Evolutionary conservation across 139 green algal genomes (phyloP).

Genomic region (Chlamydomonas sp.): DNA sequence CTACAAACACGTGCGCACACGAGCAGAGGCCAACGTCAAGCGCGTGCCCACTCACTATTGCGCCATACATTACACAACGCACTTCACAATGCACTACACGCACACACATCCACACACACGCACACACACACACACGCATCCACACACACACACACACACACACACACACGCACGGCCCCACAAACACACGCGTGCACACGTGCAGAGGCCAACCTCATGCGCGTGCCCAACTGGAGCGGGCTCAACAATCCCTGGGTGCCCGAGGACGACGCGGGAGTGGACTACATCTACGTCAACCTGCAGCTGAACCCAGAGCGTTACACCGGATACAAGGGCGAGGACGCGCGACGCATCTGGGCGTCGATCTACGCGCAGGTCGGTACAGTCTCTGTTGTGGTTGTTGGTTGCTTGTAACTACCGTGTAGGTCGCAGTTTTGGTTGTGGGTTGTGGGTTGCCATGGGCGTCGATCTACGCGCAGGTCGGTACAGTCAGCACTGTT

Average conservation of each 20-base stretch:
- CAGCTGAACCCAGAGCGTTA: slow-evolving; percentile 86
- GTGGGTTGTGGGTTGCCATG: no score
- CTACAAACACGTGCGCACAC: neutral
- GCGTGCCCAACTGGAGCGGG: slow-evolving; percentile 53
- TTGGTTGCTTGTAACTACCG: no score
- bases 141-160: neutral
- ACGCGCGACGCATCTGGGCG: slow-evolving; percentile 82
- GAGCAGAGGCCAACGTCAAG: neutral
- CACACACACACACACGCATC: neutral
- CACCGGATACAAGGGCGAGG: slow-evolving; percentile 68
- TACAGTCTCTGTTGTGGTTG: no score
- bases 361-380: slow-evolving; percentile 90
- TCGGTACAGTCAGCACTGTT: no score
- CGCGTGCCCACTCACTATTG: neutral
- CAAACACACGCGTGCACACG: neutral
- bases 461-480: no score
- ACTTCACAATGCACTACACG: no score
- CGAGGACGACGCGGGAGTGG: slow-evolving; percentile 58
- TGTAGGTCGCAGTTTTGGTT: no score
- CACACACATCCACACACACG: neutral
- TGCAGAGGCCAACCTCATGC: neutral
- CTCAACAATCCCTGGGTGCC: slow-evolving; percentile 92
- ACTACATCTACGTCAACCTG: slow-evolving; percentile 92
- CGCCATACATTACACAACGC: no score
- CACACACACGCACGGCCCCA: neutral